Base-by-base conservation (phyloP, 2,329 filamentous ascomycete genomes). In the Diaporthe ampelina region DNA sequence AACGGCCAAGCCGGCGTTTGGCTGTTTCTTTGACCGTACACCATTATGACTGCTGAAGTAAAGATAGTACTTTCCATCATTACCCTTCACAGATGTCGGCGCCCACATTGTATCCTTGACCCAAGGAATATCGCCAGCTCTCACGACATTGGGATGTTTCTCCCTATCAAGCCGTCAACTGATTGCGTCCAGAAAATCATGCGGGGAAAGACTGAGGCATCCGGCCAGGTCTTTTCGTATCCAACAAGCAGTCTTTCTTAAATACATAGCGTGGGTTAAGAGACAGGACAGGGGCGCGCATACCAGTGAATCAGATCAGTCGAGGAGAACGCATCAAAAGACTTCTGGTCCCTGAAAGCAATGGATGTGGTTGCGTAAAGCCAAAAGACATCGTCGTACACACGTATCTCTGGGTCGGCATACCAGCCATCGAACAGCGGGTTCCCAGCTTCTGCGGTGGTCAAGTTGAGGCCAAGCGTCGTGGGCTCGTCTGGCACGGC, bases 251-350 rank as follows among this genome's bases (percentile, higher is more conserved):
- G 26, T 65, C 6, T 19, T n/a, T 65, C 6, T 19, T n/a, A 19
- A 17, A 32, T 17, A 24, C 10, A 7, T 19, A 35, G 26, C 17
- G 21, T 17, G 26, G 7, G 10, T 9, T 21, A 24, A 4, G 4
- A 15, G 19, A 43, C 37, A 29, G 58, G 4, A 50, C 43, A 3
- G 19, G 81, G 77, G 74, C 87, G 83, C 73, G 85, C 86, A 19
- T 82, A 86, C 87, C 87, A 88, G 67, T 84, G 80, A 45, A 87
- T 78, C 50, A 88, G 79, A 74, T 88, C 86, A 0, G 81, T 79
- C 17, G 85, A 87, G 1, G 86, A 88, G 79, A 88, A 88, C 71
- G 86, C 86, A 74, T 88, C 86, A 63, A 88, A 82, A 76, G 85
- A 86, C 1, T 84, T 87, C 78, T 88, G 86, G 26, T 85, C 57